Evolutionary conservation across 495 filamentous ascomycete species (phyloP), one percentile per base, ranked within the genome.

Genomic region (Xylaria telfairii): DNA sequence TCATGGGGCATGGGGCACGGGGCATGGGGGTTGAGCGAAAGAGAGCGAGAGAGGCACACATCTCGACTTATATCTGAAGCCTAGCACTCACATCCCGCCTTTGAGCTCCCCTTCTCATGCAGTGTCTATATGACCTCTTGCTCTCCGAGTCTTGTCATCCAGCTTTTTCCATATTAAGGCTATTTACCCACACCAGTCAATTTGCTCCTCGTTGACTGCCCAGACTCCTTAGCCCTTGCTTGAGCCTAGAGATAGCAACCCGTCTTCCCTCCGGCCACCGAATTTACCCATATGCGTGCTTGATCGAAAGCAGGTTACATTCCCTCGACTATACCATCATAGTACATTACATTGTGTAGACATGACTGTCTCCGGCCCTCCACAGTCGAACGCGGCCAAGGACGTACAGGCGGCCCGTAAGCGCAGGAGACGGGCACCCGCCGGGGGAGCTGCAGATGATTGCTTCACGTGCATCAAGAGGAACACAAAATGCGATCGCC

Each of bases 391-490:
- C 69, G 72, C 74, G 71, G 71, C 76, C 19, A 77, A 81, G 72
- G 82, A 81, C 72, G 82, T 81, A 67, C 83, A 84, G 70, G 82
- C 83, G 56, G 81, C 82, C 30, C 88, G 92, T 72, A 98, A 97
- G 83, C 89, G 95, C 68, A 89, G 95, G 74, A 90, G 94, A 84
- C 87, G 95, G 83, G 93, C 95, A 3, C 92, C 94, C 30, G 91
- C 92, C 56, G 95, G 91, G 34, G 95, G 95, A 72, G 96, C 96
- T 49, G 88, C 93, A 39, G 94, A 97, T 81, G 96, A 99, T 80
- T 99, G 96, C 87, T 97, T 97, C 76, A 91, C 95, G 41, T 99
- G 96, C 83, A 86, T 90, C 73, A 95, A 93, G 77, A 88, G 90
- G 73, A 90, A 90, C 62, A 86, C 89, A 64, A 92, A 92, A 79